Base-by-base conservation (phyloP, 2,329 filamentous ascomycete species). In the Magnaporthales sp. region DNA sequence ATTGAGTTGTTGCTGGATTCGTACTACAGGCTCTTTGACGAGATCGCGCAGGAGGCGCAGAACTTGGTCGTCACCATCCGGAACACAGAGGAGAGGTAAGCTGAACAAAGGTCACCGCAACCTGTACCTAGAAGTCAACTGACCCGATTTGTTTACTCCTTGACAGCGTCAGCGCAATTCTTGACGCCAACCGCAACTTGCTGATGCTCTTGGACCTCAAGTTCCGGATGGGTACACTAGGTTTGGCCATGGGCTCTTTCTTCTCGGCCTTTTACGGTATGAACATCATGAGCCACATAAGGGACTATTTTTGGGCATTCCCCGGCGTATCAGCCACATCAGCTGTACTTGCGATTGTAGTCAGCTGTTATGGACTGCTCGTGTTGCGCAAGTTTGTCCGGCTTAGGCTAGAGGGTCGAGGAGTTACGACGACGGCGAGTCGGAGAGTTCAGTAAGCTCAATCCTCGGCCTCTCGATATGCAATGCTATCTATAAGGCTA, bases 271-370 rank as follows among this genome's bases (percentile, higher is more conserved):
- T 99, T n/a, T 99, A 98, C 83, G 95, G 95, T 72, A 98, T 98
- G 93, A 99, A 99, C 80, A 82, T 99, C 70, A 95, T 97, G 75
- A 98, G 98, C 79, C 98, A 97, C 77, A 92, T 98, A 72, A 95
- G 99, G 80, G 94, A 98, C 75, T 93, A 91, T 1, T 86, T 92
- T 77, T 86, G 91, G 77, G 95, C 93, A 11, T 98, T 99, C 76
- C 84, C 84, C 62, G 86, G 86, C 66, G 89, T 99, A 68, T 92
- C 90, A 2, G 83, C 80, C n/a, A 81, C 86, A 68, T 96, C 91
- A 67, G 84, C 89, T 67, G 73, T 89, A 66, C 88, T 93, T 75
- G 91, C 91, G 13, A 84, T 89, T 66, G 72, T 93, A 8, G 91
- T 97, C 65, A 94, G 91, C 79, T 85, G 86, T 72, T 97, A 94